phyloP scores from a whole-genome alignment of 768 basidiomycete genomes.

The Lentinus tigrinus region DNA sequence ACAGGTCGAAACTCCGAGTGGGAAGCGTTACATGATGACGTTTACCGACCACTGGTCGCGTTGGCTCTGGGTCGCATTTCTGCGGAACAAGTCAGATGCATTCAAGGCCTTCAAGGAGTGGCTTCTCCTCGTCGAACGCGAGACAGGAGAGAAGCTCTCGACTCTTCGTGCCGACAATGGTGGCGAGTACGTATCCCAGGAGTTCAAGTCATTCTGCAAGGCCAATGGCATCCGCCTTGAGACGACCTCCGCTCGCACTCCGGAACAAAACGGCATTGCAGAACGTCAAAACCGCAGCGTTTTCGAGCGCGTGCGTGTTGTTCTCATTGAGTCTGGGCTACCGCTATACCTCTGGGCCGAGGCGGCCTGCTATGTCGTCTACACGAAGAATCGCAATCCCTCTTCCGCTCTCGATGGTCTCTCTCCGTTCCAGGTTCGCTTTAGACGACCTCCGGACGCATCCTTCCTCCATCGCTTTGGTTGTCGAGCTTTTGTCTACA shows the following conservation, averaged over 20 bases:
- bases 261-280: constrained; percentile 22
- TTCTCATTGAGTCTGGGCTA: constrained; percentile 16
- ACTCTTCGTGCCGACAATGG: constrained; percentile 23
- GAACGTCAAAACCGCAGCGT: constrained; percentile 26
- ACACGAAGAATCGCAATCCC: constrained; percentile 24
- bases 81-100: constrained; percentile 4
- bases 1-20: constrained; percentile 2
- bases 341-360: constrained; percentile 24
- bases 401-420: constrained; percentile 6
- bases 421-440: constrained; percentile 24
- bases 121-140: not conserved
- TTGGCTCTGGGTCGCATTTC: constrained; percentile 6
- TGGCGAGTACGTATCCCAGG: constrained; percentile 21
- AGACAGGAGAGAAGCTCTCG: constrained; percentile 11
- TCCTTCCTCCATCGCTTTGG: constrained; percentile 19
- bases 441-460: constrained; percentile 21
- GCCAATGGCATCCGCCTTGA: constrained; percentile 21
- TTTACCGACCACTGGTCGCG: constrained; percentile 22
- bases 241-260: constrained; percentile 20
- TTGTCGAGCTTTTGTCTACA: constrained; percentile 13
- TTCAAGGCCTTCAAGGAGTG: constrained; percentile 2
- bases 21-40: constrained; percentile 21
- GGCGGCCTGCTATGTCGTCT: constrained; percentile 17
- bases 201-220: constrained; percentile 5
- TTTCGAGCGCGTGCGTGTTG: constrained; percentile 16